Evolutionary conservation across 2,329 filamentous ascomycete genomes (phyloP).

Genomic region (Sporothrix luriei): DNA sequence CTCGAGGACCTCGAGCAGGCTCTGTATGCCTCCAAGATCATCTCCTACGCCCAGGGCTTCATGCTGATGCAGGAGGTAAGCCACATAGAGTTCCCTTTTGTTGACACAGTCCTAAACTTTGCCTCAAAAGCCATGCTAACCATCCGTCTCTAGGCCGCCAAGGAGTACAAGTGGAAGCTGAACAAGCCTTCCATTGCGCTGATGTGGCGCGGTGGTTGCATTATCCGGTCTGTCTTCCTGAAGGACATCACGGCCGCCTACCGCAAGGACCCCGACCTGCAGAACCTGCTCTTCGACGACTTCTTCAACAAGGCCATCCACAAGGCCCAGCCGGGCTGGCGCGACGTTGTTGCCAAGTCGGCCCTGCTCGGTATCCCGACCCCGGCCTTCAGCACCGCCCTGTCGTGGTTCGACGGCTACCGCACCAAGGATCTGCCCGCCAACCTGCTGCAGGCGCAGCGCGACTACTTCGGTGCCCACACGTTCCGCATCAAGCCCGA

Average conservation of each 20-base stretch:
- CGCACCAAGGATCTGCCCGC: slow-evolving; percentile 94
- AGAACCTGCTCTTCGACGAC: slow-evolving; percentile 97
- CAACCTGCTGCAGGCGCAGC: slow-evolving; percentile 97
- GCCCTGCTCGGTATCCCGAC: slow-evolving; percentile 94
- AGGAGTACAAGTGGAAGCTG: slow-evolving; percentile 96
- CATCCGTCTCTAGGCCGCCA: slow-evolving; percentile 62
- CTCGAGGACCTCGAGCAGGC: slow-evolving; percentile 97
- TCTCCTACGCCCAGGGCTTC: slow-evolving; percentile 99
- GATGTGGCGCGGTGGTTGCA: slow-evolving; percentile 99
- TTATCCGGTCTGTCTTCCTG: slow-evolving; percentile 99
- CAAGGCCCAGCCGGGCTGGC: slow-evolving; percentile 90
- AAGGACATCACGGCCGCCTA: slow-evolving; percentile 99
- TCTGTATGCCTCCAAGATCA: slow-evolving; percentile 99
- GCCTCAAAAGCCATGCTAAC: background rate
- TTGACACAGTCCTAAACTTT: slow-evolving; percentile 41
- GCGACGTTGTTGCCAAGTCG: slow-evolving; percentile 86
- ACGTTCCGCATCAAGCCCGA: slow-evolving; percentile 89
- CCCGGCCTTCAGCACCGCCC: slow-evolving; percentile 92
- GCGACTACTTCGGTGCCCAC: slow-evolving; percentile 98
- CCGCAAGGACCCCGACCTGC: slow-evolving; percentile 88
- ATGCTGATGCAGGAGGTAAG: slow-evolving; percentile 91
- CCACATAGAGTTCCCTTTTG: slow-evolving; percentile 49
- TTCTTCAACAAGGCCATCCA: slow-evolving; percentile 99
- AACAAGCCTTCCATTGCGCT: slow-evolving; percentile 99
- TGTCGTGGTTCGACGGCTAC: slow-evolving; percentile 99